phyloP scores from a whole-genome alignment of 2,329 filamentous ascomycete species.

The Ceratocystis cacaofunesta region DNA sequence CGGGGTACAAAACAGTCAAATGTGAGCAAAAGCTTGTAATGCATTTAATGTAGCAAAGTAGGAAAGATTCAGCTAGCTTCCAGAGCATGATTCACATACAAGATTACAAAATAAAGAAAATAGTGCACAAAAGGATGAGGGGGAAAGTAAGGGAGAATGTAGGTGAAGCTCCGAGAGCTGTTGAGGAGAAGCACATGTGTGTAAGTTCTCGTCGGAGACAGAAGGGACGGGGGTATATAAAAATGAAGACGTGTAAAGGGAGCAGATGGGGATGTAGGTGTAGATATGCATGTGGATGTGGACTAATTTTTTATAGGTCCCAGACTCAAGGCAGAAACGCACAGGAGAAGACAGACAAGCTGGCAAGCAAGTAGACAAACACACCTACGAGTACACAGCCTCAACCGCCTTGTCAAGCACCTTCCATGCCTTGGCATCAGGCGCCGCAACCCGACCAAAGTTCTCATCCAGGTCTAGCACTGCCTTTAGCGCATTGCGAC shows the following conservation, averaged over 20 bases:
- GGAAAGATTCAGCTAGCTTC: neutral
- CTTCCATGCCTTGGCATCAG: slow-evolving; percentile 39
- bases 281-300: too few species aligned
- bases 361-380: neutral
- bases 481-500: slow-evolving; percentile 85
- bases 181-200: neutral
- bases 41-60: neutral
- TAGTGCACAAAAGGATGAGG: slow-evolving; percentile 6
- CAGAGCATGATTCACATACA: neutral
- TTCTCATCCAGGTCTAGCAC: slow-evolving; percentile 89
- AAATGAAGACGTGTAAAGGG: neutral
- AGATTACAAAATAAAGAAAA: slow-evolving; percentile 10
- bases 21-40: slow-evolving; percentile 11
- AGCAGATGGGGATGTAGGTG: too few species aligned
- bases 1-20: neutral
- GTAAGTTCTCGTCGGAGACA: neutral
- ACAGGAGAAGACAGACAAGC: neutral
- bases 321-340: neutral
- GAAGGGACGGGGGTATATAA: neutral
- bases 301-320: too few species aligned
- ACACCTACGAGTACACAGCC: slow-evolving; percentile 14
- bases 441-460: slow-evolving; percentile 62
- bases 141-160: neutral
- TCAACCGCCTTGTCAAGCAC: slow-evolving; percentile 28
- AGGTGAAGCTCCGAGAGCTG: neutral